Evolutionary conservation across 495 filamentous ascomycete genomes (phyloP).

Genomic region (Rhizodiscina lignyota): DNA sequence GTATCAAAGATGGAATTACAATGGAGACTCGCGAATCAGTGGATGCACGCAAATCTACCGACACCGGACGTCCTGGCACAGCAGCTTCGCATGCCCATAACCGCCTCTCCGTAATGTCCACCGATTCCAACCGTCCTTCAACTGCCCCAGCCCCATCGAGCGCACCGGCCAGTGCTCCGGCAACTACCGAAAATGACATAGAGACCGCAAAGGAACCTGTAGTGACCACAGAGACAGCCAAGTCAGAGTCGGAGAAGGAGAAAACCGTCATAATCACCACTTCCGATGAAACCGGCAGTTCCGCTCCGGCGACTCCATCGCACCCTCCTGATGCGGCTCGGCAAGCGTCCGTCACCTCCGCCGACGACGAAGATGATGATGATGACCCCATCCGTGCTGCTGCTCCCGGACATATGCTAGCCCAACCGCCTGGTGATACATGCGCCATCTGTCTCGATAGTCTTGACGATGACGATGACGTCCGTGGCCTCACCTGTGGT

Average conservation of each 20-base stretch:
- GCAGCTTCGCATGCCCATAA: too few species aligned
- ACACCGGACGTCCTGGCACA: slow-evolving; percentile 11
- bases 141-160: not conserved
- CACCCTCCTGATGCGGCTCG: not conserved
- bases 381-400: slow-evolving; percentile 74
- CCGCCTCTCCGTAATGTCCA: too few species aligned
- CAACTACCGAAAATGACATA: not conserved
- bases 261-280: not conserved
- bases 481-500: slow-evolving; percentile 82
- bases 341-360: slow-evolving; percentile 6
- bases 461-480: slow-evolving; percentile 87
- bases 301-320: not conserved
- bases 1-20: slow-evolving; percentile 46
- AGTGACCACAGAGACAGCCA: not conserved
- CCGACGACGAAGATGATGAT: slow-evolving; percentile 55
- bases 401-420: slow-evolving; percentile 64
- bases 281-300: not conserved
- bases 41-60: slow-evolving; percentile 16
- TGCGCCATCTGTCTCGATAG: slow-evolving; percentile 94
- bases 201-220: not conserved
- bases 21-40: slow-evolving; percentile 28
- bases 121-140: too few species aligned
- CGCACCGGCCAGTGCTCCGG: not conserved
- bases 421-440: slow-evolving; percentile 67
- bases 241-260: not conserved